Evolutionary conservation across 768 basidiomycete genomes (phyloP).

Genomic region (Mrakia hoshinonis): DNA sequence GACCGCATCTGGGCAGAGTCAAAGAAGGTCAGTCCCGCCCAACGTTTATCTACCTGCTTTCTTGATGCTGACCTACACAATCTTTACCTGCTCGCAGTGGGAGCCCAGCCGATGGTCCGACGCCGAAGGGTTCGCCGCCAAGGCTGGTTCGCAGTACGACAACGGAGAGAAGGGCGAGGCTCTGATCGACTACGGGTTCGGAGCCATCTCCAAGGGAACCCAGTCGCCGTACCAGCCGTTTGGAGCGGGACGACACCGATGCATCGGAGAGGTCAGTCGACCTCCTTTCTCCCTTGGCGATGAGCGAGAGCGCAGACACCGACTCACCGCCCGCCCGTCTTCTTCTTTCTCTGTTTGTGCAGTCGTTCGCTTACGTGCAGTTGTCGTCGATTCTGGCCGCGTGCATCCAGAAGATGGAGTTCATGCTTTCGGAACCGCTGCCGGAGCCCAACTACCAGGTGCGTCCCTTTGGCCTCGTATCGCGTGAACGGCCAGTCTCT

Average conservation of each 20-base stretch:
- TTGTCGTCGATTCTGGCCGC: slow-evolving; percentile 72
- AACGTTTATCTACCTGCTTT: background rate
- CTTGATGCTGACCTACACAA: no score
- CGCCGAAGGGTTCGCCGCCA: slow-evolving; percentile 66
- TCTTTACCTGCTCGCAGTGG: slow-evolving; percentile 46
- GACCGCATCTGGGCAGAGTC: slow-evolving; percentile 69
- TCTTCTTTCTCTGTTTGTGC: slow-evolving; percentile 31
- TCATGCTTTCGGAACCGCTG: slow-evolving; percentile 57
- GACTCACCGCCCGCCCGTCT: background rate
- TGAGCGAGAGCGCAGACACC: background rate
- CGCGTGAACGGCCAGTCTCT: background rate
- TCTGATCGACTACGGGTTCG: slow-evolving; percentile 89
- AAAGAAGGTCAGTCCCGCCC: slow-evolving; percentile 28
- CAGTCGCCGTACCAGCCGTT: slow-evolving; percentile 95
- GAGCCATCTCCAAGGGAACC: slow-evolving; percentile 68
- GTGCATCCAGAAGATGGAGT: slow-evolving; percentile 64
- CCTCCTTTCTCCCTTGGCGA: background rate
- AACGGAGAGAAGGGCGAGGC: slow-evolving; percentile 45
- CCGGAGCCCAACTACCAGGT: slow-evolving; percentile 87
- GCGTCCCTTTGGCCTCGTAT: slow-evolving; percentile 39
- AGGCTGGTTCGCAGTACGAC: slow-evolving; percentile 63
- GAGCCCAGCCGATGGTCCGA: slow-evolving; percentile 80
- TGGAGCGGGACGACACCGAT: slow-evolving; percentile 90
- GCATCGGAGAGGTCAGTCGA: slow-evolving; percentile 67
- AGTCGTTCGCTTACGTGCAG: slow-evolving; percentile 87